These are phyloP conservation scores for Penicillium ucsense DNA, from an alignment of 495 filamentous ascomycete genomes.

Conservation along the genomic window DNA sequence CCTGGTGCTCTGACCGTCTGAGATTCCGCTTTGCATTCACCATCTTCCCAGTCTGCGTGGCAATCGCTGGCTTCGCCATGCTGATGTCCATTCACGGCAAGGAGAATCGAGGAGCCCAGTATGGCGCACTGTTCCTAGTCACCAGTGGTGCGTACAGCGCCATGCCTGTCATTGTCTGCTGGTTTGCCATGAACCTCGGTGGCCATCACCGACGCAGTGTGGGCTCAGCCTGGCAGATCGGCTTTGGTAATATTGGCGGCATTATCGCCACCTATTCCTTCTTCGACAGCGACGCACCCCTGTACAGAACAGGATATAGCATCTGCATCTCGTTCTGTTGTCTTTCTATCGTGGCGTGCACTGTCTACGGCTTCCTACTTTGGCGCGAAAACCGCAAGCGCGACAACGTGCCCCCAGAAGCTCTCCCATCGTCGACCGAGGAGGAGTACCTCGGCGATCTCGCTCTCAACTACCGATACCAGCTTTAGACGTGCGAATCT, in stretches of 20 bases:
- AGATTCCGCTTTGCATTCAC: conserved; percentile 71
- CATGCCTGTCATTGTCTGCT: conserved; percentile 81
- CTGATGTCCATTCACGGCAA: conserved; percentile 55
- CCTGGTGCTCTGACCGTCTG: conserved; percentile 55
- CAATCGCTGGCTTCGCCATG: conserved; percentile 63
- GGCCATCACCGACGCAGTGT: conserved; percentile 79
- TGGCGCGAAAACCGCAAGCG: conserved; percentile 56
- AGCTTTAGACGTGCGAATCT: conserved; percentile 13
- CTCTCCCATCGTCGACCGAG: conserved; percentile 13
- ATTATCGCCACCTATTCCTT: conserved; percentile 88
- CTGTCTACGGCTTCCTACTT: conserved; percentile 51
- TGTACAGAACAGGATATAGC: conserved; percentile 63
- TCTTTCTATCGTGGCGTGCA: conserved; percentile 51
- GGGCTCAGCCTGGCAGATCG: conserved; percentile 81
- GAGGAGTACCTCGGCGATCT: conserved; percentile 30
- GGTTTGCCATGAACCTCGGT: conserved; percentile 88
- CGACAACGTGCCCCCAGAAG: conserved; percentile 23
- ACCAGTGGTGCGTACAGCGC: conserved; percentile 54
- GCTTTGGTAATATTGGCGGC: conserved; percentile 86
- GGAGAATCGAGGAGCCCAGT: conserved; percentile 48
- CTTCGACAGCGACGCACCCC: conserved; percentile 52
- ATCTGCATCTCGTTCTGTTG: conserved; percentile 70
- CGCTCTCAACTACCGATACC: conserved; percentile 33
- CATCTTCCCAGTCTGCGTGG: conserved; percentile 50
- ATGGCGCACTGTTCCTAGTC: conserved; percentile 66